Evolutionary conservation across 164 flowering plant genomes (phyloP).

Genomic region (Taxillus chinensis): DNA sequence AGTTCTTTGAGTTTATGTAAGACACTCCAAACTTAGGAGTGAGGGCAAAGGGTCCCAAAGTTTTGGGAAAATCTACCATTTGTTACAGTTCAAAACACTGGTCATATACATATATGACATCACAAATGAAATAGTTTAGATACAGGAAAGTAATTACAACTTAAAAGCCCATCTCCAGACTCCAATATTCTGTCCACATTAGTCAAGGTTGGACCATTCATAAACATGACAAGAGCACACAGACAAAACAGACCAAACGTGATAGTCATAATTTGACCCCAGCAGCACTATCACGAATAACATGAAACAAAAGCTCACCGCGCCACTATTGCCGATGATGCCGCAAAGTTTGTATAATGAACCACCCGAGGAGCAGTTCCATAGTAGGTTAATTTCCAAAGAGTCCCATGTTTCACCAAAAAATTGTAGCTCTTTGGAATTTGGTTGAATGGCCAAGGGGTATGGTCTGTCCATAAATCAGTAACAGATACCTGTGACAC

Average conservation of each 20-base stretch:
- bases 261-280: too few relatives aligned
- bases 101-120: too few relatives aligned
- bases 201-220: not conserved
- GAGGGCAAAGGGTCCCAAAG: too few relatives aligned
- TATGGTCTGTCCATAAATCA: conserved; percentile 96
- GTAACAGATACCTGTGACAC: conserved; percentile 81
- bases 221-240: too few relatives aligned
- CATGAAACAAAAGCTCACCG: conserved; percentile 37
- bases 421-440: conserved; percentile 91
- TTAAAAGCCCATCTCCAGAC: not conserved
- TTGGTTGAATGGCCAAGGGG: conserved; percentile 99
- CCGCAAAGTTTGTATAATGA: conserved; percentile 92
- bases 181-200: not conserved
- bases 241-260: too few relatives aligned
- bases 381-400: conserved; percentile 93
- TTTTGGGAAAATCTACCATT: too few relatives aligned
- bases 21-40: too few relatives aligned
- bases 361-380: conserved; percentile 73
- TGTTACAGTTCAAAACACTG: too few relatives aligned
- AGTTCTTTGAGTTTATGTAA: too few relatives aligned
- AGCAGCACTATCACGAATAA: not conserved
- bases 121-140: too few relatives aligned
- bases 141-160: too few relatives aligned
- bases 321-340: conserved; percentile 87
- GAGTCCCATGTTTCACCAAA: conserved; percentile 83